These are phyloP conservation scores for Paradendryphiella salina DNA, from an alignment of 2,329 filamentous ascomycete genomes.

Conservation along the genomic window DNA sequence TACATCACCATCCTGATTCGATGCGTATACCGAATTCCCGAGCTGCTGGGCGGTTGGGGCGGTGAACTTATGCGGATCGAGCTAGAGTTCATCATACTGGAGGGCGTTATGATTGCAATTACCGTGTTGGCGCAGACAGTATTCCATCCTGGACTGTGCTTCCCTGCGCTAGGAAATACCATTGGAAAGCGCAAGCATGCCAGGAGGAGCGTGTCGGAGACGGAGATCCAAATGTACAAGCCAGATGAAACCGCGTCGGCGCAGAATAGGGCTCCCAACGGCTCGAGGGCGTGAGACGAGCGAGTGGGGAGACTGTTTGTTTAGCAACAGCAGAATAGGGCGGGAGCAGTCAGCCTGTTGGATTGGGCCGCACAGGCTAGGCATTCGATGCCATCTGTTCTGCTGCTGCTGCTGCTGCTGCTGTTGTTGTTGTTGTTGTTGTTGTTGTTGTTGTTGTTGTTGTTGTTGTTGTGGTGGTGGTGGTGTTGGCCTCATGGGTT, in stretches of 20 bases:
- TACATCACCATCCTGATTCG: slow-evolving; percentile 52
- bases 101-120: slow-evolving; percentile 56
- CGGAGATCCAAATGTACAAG: slow-evolving; percentile 12
- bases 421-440: too few species aligned
- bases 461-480: background rate
- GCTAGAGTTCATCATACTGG: slow-evolving; percentile 53
- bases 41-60: slow-evolving; percentile 51
- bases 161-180: slow-evolving; percentile 25
- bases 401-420: too few species aligned
- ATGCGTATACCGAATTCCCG: slow-evolving; percentile 53
- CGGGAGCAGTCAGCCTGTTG: too few species aligned
- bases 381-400: too few species aligned
- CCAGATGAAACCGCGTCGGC: background rate
- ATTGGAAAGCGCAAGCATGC: slow-evolving; percentile 10
- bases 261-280: background rate
- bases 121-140: slow-evolving; percentile 50
- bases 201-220: slow-evolving; percentile 2
- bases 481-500: background rate
- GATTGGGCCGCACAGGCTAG: too few species aligned
- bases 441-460: too few species aligned
- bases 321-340: background rate
- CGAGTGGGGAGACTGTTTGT: background rate
- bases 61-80: slow-evolving; percentile 52
- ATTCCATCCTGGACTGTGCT: slow-evolving; percentile 50
- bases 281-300: background rate